A percentile compares a stretch with the other conserved stretches of the same genome.
These are phyloP conservation scores for Pseudogymnoascus pannorum DNA, from an alignment of 2,329 filamentous ascomycete genomes.

Conservation along the genomic window DNA sequence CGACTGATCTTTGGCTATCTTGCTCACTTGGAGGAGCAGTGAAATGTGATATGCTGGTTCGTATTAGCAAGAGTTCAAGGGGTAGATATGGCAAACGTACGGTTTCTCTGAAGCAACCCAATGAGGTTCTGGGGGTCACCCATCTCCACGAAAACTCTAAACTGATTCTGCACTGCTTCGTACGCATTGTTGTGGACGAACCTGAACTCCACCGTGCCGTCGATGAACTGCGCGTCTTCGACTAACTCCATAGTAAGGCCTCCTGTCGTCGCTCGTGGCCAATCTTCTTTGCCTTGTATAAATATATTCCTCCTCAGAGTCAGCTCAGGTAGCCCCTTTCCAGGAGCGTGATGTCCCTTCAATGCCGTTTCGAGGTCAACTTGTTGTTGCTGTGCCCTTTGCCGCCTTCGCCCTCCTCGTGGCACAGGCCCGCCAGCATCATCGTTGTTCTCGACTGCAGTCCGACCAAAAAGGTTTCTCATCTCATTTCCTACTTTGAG, in stretches of 20 bases:
- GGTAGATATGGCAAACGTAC: conserved; percentile 26
- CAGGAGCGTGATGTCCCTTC: conserved; percentile 38
- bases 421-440: conserved; percentile 34
- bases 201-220: conserved; percentile 63
- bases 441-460: conserved; percentile 50
- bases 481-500: conserved; percentile 89
- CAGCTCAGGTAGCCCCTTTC: conserved; percentile 50
- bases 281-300: conserved; percentile 64
- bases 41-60: conserved; percentile 75
- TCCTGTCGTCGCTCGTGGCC: conserved; percentile 63
- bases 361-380: conserved; percentile 32
- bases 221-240: conserved; percentile 33
- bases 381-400: conserved; percentile 36
- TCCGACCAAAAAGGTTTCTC: conserved; percentile 62
- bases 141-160: conserved; percentile 76
- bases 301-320: conserved; percentile 58
- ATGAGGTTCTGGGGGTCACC: conserved; percentile 77
- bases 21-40: conserved; percentile 86
- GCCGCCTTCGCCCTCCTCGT: conserved; percentile 35
- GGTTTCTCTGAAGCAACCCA: conserved; percentile 62
- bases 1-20: conserved; percentile 84
- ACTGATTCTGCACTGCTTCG: conserved; percentile 65
- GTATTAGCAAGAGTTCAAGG: conserved; percentile 18
- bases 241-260: conserved; percentile 76
- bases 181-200: conserved; percentile 72